These are phyloP conservation scores for Fusarium pseudoanthophilum DNA, from an alignment of 2,329 filamentous ascomycete genomes.

Conservation along the genomic window DNA sequence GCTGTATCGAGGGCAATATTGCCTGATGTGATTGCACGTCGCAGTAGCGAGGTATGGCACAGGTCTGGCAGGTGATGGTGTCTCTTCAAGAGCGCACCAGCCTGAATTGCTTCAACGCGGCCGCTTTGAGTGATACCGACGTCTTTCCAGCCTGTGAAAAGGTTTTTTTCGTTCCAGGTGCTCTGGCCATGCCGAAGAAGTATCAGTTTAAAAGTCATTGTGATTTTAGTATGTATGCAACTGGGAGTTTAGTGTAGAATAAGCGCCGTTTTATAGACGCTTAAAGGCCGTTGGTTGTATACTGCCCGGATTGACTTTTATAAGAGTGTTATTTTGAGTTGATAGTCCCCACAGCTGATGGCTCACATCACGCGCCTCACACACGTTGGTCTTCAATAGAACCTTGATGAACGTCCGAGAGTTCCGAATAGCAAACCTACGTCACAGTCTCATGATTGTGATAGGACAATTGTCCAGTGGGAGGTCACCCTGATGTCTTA, in stretches of 20 bases:
- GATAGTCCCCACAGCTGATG: no score
- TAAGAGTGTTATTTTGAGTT: no score
- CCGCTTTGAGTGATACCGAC: background rate
- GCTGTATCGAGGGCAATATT: background rate
- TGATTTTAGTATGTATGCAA: background rate
- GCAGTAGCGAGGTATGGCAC: background rate
- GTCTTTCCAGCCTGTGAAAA: background rate
- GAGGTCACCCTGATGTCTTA: background rate
- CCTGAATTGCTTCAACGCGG: background rate
- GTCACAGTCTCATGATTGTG: fast-evolving
- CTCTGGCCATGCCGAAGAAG: background rate
- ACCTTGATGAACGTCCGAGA: background rate
- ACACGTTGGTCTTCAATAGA: no score
- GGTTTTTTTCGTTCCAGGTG: background rate
- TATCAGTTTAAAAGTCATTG: background rate
- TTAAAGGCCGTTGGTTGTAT: background rate
- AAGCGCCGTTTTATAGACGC: background rate
- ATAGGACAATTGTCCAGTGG: background rate
- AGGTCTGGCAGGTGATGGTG: background rate
- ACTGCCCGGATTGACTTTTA: no score
- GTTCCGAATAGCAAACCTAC: background rate
- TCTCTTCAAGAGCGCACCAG: background rate
- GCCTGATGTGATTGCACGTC: background rate
- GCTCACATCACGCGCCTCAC: no score
- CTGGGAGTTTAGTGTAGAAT: fast-evolving